Evolutionary conservation across 306 rosid genomes (phyloP), one percentile per base, ranked within the genome.

Genomic region (Pyrus communis): DNA sequence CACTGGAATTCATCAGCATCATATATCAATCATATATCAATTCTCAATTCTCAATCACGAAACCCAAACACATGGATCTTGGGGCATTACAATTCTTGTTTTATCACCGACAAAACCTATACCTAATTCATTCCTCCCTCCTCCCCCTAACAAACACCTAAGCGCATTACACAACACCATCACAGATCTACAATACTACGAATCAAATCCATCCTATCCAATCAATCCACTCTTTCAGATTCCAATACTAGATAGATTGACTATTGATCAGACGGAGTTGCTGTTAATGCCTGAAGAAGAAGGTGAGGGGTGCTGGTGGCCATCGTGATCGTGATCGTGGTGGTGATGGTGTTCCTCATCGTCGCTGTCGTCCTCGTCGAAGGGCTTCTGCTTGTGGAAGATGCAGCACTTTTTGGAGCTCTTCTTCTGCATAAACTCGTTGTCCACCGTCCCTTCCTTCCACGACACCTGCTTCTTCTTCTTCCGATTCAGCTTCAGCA

Each of bases 361-460:
- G 27, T 91, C 97, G 77, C 97, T 89, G 61, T 92, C 88, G 84
- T 92, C 97, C 78, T 95, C 97, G 67, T 95, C 99, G 67, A 90
- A 90, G 67, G 93, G 86, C 79, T 88, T 90, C 57, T 88, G 67
- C 82, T 90, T 95, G 81, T 95, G 99, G 78, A 92, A 95, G 82
- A 95, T 92, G 76, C 99, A 95, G 61, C 99, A 95, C 81, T 92
- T 95, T 76, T 95, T 95, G 81, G 97, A 95, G 81, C 97, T 92
- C 85, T 95, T 95, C 87, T 92, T 95, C 86, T 89, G 91, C 97
- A 95, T 85, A 70, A 90, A 92, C 88, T 95, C 99, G 77, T 95
- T 95, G 86, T 95, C 99, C 30, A 95, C 86, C 9, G 97, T 95
- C 43, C 93, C 99, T 45, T 95, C 96, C 81, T 92, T 95, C 97